phyloP scores from a whole-genome alignment of 352 stramenopile genomes.

The Globisporangium canariense region DNA sequence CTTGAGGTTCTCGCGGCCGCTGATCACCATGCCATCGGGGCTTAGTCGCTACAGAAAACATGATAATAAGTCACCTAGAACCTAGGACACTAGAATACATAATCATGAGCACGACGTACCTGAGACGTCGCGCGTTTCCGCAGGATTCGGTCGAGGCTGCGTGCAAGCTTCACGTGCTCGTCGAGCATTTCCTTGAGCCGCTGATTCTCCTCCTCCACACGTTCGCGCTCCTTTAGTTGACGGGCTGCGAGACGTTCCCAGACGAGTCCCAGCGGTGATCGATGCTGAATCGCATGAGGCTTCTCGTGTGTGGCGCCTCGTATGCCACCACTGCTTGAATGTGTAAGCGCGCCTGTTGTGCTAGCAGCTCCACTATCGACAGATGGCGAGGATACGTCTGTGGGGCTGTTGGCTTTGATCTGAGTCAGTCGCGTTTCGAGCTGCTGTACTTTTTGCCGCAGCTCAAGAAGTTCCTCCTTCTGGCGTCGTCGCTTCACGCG shows the following conservation, averaged over 20 bases:
- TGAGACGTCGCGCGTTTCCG: conserved; percentile 10
- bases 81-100: not conserved
- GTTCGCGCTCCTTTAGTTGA: conserved; percentile 16
- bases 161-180: conserved; percentile 20
- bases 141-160: conserved; percentile 17
- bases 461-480: conserved; percentile 15
- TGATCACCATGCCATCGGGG: conserved; percentile 17
- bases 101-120: not conserved
- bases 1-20: not conserved
- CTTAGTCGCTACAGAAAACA: conserved; percentile 4
- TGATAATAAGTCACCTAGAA: not conserved
- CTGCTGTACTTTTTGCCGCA: conserved; percentile 18
- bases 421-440: conserved; percentile 12
- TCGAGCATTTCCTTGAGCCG: conserved; percentile 16
- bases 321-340: not conserved
- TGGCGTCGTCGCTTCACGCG: conserved; percentile 14
- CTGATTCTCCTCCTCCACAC: conserved; percentile 15
- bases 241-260: conserved; percentile 15
- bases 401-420: conserved; percentile 2
- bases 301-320: not conserved
- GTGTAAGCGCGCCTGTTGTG: not conserved
- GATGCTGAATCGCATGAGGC: conserved; percentile 7
- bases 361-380: not conserved
- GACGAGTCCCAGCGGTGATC: conserved; percentile 13
- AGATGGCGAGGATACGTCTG: not conserved